Percentiles rank a stretch among this genome's conserved stretches.
These are phyloP conservation scores for Backusella morwellensis DNA, from an alignment of 192 early-diverging fungal species.

Conservation along the genomic window DNA sequence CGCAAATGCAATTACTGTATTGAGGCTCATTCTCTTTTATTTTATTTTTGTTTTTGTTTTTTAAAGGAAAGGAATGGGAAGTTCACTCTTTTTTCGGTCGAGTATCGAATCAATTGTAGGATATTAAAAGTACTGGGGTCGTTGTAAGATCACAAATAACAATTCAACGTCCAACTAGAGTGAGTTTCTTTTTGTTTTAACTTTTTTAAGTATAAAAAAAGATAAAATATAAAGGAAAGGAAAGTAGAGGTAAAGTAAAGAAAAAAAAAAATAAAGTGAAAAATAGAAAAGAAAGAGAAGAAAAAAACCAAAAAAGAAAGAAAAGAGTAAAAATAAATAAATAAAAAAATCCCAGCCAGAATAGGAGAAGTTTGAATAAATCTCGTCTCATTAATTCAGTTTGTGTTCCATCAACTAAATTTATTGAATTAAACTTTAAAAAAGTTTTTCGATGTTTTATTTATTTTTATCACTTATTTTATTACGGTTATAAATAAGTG, in stretches of 20 bases:
- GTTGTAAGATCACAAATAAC: neutral
- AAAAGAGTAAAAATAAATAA: neutral
- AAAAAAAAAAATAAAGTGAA: neutral
- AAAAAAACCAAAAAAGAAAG: neutral
- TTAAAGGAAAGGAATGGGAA: constrained; percentile 9
- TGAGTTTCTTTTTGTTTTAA: neutral
- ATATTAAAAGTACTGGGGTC: neutral
- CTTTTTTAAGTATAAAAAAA: constrained; percentile 9
- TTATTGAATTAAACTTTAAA: constrained; percentile 6
- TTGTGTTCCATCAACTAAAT: constrained; percentile 3
- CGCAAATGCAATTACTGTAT: constrained; percentile 19
- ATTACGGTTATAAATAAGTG: neutral
- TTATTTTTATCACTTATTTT: neutral
- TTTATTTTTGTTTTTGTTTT: neutral
- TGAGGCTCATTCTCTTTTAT: constrained; percentile 20
- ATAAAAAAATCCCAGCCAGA: neutral
- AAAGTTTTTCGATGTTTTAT: neutral
- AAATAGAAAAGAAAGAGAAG: neutral
- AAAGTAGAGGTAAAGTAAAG: neutral
- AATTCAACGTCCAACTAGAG: neutral
- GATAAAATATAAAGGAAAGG: neutral
- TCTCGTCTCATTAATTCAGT: neutral
- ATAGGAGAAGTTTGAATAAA: constrained; percentile 1
- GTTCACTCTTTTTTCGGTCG: neutral
- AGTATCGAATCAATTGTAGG: neutral